These are phyloP conservation scores for Aspergillus bombycis DNA, from an alignment of 2,329 filamentous ascomycete genomes.

Conservation along the genomic window DNA sequence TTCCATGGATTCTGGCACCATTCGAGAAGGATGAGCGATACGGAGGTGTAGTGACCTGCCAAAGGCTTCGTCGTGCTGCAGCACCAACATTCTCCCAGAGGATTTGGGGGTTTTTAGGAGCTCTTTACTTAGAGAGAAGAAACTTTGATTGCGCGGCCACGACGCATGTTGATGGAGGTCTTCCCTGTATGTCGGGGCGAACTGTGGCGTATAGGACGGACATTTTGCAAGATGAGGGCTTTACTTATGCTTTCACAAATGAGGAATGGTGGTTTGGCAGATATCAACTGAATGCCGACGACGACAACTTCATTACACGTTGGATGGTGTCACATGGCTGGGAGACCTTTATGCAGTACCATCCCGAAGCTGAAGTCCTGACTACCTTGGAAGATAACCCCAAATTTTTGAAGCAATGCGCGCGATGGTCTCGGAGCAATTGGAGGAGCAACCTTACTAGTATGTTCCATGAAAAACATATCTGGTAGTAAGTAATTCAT, in stretches of 20 bases:
- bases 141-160: constrained; percentile 98
- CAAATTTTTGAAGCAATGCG: constrained; percentile 91
- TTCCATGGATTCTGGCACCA: constrained; percentile 90
- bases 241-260: constrained; percentile 86
- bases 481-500: constrained; percentile 74
- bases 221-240: constrained; percentile 82
- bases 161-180: constrained; percentile 89
- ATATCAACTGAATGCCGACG: constrained; percentile 91
- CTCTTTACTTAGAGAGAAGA: constrained; percentile 86
- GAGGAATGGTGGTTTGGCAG: constrained; percentile 79
- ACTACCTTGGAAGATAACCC: constrained; percentile 88
- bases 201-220: constrained; percentile 89
- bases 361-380: constrained; percentile 85
- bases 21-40: constrained; percentile 78
- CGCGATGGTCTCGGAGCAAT: constrained; percentile 94
- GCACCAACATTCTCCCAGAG: constrained; percentile 61
- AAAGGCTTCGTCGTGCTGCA: constrained; percentile 75
- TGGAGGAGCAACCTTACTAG: constrained; percentile 97
- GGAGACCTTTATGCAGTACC: constrained; percentile 96
- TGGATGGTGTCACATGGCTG: constrained; percentile 92
- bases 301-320: constrained; percentile 96
- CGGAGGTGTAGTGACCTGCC: constrained; percentile 90
- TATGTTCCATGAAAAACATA: constrained; percentile 77
- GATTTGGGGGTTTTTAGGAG: constrained; percentile 86
- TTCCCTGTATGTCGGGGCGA: constrained; percentile 94